Base-by-base conservation (phyloP, 2,329 filamentous ascomycete genomes). In the Phyllosticta paracitricarpa region DNA sequence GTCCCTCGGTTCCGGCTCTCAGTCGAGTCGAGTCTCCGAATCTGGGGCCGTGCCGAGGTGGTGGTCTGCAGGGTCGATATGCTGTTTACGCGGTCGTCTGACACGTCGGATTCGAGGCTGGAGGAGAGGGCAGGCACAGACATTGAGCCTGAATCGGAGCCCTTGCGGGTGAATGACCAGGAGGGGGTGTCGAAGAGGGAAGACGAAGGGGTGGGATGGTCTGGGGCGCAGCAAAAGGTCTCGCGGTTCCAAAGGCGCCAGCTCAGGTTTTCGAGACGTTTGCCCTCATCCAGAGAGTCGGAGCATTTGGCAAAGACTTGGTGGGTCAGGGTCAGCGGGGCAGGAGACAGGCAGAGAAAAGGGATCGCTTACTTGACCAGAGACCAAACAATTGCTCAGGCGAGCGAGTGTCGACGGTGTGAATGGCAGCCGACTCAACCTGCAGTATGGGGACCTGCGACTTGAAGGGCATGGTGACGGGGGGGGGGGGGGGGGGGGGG, bases 161-260 rank as follows among this genome's bases (percentile, higher is more conserved):
- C 59, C 52, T 67, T 65, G 61, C 66, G 67, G 61, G 68, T 65
- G 58, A 73, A 72, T 9, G 72, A 65, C 71, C 72, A 74, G 57
- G 66, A 68, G 25, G 62, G 65, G 14, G 60, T 54, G 60, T 51
- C 52, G 51, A 61, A 58, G 17, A 61, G 54, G n/a, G 58, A 22
- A 40, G 64, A 61, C 54, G 71, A 68, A 30, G 69, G 62, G 12
- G 70, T 62, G 26, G 69, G 66, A 63, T 81, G 79, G 63, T 82
- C 79, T 51, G 82, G 82, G 64, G 89, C 87, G 75, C 88, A 92
- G 76, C 92, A 96, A 69, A 96, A 91, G 10, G 89, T 93, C 73
- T 97, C 92, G 69, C 91, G 84, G 69, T 91, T 95, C 93, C 92
- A 97, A 64, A 97, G 79, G 69, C 94, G 82, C 94, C 94, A 97